These are phyloP conservation scores for Porpolomopsis calyptriformis DNA, from an alignment of 768 basidiomycete genomes.

Conservation along the genomic window DNA sequence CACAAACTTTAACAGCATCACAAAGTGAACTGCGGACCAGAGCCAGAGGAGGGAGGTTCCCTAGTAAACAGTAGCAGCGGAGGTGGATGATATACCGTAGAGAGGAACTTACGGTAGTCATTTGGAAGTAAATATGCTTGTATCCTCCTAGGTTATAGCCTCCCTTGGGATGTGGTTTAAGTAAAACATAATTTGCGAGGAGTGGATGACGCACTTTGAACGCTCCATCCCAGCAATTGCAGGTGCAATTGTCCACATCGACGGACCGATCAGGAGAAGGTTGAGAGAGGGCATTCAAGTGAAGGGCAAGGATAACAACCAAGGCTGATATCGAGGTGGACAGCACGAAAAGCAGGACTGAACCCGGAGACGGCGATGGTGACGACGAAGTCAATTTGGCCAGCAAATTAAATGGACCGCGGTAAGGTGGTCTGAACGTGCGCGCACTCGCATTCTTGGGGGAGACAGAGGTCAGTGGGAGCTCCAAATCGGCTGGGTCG, in stretches of 20 bases:
- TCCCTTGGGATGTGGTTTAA: neutral
- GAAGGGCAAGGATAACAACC: conserved; percentile 3
- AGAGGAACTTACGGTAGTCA: neutral
- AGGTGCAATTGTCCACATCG: conserved; percentile 6
- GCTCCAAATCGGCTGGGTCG: no score
- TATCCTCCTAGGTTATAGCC: conserved; percentile 3
- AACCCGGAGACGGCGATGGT: neutral
- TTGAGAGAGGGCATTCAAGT: neutral
- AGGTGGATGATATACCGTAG: no score
- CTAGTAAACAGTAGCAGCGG: neutral
- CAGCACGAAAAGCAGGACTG: neutral
- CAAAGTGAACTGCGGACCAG: conserved; percentile 5
- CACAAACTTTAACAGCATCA: conserved; percentile 4
- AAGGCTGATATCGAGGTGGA: conserved; percentile 1
- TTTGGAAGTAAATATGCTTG: conserved; percentile 6
- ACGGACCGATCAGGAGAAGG: neutral
- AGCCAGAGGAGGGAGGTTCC: conserved; percentile 4
- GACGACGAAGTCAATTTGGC: no score
- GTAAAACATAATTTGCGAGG: neutral
- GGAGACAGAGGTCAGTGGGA: no score
- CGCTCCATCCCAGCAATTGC: conserved; percentile 5
- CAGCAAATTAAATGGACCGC: no score
- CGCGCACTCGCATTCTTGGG: no score
- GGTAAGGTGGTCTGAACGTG: no score
- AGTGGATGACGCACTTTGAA: conserved; percentile 1